phyloP scores from a whole-genome alignment of 2,329 filamentous ascomycete species.

The Pseudogymnoascus sp. region DNA sequence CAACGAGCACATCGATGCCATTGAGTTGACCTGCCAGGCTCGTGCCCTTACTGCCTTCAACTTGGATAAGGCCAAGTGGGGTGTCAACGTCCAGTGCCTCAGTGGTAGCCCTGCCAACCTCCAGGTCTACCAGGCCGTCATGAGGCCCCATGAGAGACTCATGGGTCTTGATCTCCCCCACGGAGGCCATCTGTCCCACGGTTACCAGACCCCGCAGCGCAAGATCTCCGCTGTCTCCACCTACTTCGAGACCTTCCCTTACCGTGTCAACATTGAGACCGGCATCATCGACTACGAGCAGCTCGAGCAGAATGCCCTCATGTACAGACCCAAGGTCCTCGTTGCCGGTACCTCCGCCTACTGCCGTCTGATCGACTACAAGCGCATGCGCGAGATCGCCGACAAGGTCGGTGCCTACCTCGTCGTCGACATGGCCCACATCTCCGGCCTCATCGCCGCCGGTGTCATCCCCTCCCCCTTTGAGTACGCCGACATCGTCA shows the following conservation, averaged over 20 bases:
- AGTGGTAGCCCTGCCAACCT: slow-evolving; percentile 93
- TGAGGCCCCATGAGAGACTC: slow-evolving; percentile 88
- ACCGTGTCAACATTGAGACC: slow-evolving; percentile 81
- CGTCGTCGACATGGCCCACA: slow-evolving; percentile 97
- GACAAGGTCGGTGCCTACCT: slow-evolving; percentile 92
- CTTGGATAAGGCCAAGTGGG: slow-evolving; percentile 83
- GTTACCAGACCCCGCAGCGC: slow-evolving; percentile 90
- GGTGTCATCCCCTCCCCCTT: slow-evolving; percentile 93
- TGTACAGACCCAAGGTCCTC: slow-evolving; percentile 94
- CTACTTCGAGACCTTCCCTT: slow-evolving; percentile 98
- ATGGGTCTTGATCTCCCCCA: slow-evolving; percentile 98
- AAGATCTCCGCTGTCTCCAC: slow-evolving; percentile 98
- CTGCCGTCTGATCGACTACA: slow-evolving; percentile 96
- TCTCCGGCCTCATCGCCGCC: slow-evolving; percentile 89
- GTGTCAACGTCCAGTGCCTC: slow-evolving; percentile 95
- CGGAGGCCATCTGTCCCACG: slow-evolving; percentile 91
- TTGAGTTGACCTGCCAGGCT: slow-evolving; percentile 90
- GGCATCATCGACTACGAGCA: slow-evolving; percentile 96
- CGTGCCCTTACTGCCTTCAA: slow-evolving; percentile 89
- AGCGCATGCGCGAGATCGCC: slow-evolving; percentile 90
- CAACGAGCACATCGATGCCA: slow-evolving; percentile 96
- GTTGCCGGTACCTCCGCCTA: slow-evolving; percentile 97
- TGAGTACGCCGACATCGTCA: slow-evolving; percentile 87
- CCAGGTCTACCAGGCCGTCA: slow-evolving; percentile 95
- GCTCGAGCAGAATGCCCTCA: slow-evolving; percentile 78